Conservation (phyloP, 345 rosid species). For the Isatis tinctoria region DNA sequence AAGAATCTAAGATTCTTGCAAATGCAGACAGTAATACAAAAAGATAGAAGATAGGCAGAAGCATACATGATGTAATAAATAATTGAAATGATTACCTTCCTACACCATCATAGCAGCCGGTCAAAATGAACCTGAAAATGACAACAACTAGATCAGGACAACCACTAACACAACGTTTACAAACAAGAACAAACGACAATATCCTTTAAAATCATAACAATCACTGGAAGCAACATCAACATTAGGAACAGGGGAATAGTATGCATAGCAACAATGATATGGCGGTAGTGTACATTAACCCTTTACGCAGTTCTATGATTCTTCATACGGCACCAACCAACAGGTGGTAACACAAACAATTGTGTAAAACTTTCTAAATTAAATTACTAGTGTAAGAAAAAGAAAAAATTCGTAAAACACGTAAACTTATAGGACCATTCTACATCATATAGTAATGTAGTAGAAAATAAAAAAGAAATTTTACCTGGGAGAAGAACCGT, state of each 20-base stretch:
- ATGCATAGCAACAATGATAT: background rate
- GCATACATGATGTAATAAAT: background rate
- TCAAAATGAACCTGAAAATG: constrained; percentile 75
- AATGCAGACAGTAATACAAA: constrained; percentile 1
- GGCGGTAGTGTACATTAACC: background rate
- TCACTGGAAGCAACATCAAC: background rate
- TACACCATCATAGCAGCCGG: constrained; percentile 81
- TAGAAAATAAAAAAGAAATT: background rate
- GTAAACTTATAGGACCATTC: background rate
- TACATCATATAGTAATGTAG: background rate
- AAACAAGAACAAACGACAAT: background rate
- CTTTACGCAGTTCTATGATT: background rate
- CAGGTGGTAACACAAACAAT: background rate
- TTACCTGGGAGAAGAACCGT: constrained; percentile 72
- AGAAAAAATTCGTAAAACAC: background rate
- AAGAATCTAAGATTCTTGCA: background rate
- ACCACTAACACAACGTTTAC: background rate
- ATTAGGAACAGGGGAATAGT: background rate
- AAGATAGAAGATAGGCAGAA: background rate
- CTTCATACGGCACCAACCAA: background rate
- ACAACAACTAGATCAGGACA: constrained; percentile 12
- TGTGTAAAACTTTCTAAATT: background rate
- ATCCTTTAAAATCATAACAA: background rate
- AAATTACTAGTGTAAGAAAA: background rate
- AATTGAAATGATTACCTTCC: constrained; percentile 52